These are phyloP conservation scores for Sarocladium brachiariae DNA, from an alignment of 2,329 filamentous ascomycete genomes.

Conservation along the genomic window DNA sequence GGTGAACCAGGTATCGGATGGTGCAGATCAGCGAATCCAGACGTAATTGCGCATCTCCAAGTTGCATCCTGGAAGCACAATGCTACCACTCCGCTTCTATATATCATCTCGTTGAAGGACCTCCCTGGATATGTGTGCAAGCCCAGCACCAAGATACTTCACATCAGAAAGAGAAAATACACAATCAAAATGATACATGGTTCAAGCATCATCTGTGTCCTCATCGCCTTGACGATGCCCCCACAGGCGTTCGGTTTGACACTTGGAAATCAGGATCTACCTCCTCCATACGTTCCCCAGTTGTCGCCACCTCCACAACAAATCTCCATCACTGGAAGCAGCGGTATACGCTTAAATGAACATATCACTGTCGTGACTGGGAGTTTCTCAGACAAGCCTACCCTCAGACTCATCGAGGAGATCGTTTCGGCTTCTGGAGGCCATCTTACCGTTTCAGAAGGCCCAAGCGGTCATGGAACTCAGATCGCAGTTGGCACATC, in stretches of 20 bases:
- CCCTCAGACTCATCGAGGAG: slow-evolving; percentile 9
- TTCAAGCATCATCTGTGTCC: background rate
- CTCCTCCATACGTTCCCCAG: background rate
- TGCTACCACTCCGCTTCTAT: too few species aligned
- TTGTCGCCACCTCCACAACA: slow-evolving; percentile 13
- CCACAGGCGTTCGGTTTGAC: background rate
- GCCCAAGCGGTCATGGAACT: slow-evolving; percentile 5
- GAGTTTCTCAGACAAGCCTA: slow-evolving; percentile 11
- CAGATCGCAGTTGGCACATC: slow-evolving; percentile 12
- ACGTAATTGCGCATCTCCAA: too few species aligned
- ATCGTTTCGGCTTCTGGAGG: slow-evolving; percentile 12
- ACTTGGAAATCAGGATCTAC: background rate
- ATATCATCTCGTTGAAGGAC: too few species aligned
- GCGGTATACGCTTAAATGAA: slow-evolving; percentile 10
- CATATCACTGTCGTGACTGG: slow-evolving; percentile 13
- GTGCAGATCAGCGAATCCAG: too few species aligned
- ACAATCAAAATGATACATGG: background rate
- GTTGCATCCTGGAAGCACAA: too few species aligned
- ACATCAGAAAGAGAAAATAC: too few species aligned
- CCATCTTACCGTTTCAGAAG: background rate
- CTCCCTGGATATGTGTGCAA: too few species aligned
- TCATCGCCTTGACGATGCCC: background rate
- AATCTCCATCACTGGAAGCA: slow-evolving; percentile 8
- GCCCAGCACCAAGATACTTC: too few species aligned
- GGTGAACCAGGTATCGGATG: too few species aligned